Evolutionary conservation across 1,284 basidiomycete species (phyloP), one percentile per base, ranked within the genome.

Genomic region (Papiliotrema fonsecae): DNA sequence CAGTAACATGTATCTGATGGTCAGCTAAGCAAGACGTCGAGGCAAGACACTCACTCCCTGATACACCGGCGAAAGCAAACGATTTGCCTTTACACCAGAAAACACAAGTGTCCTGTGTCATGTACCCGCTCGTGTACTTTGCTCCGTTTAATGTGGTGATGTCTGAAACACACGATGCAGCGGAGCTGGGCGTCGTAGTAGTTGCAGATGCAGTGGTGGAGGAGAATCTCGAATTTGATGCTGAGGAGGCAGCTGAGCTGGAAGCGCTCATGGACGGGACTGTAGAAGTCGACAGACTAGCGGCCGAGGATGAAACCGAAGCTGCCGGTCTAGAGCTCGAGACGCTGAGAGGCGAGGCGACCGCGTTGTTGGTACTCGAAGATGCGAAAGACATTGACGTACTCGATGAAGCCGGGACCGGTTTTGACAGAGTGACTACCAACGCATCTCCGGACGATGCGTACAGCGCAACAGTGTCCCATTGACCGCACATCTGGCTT

Each of bases 401-500:
- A 7, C 11, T 13, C 35, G 35, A 19, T 19, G 35, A 37, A 7
- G 19, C 10, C 11, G 35, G 25, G 10, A 24, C 9, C 21, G 18
- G 19, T 19, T 9, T 10, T 10, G 35, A 37, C 35, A 19, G 7
- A 37, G n/a, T n/a, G n/a, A n/a, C n/a, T n/a, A n/a, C n/a, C n/a
- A n/a, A n/a, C n/a, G n/a, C n/a, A n/a, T n/a, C n/a, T n/a, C n/a
- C n/a, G n/a, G n/a, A n/a, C n/a, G n/a, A n/a, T 21, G 13, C 9
- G 22, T 43, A 43, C 41, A 43, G 25, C 28, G 41, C 41, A 16
- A 43, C 32, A 18, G 27, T 31, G 43, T 45, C 37, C 43, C 43
- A 45, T 18, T 35, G 31, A 6, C 64, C 64, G 42, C 61, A 67
- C 7, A 45, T 58, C 42, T 57, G 47, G n/a, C 46, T 51, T 16